Conservation (phyloP, 164 flowering plant genomes). For the Euptelea pleiosperma region DNA sequence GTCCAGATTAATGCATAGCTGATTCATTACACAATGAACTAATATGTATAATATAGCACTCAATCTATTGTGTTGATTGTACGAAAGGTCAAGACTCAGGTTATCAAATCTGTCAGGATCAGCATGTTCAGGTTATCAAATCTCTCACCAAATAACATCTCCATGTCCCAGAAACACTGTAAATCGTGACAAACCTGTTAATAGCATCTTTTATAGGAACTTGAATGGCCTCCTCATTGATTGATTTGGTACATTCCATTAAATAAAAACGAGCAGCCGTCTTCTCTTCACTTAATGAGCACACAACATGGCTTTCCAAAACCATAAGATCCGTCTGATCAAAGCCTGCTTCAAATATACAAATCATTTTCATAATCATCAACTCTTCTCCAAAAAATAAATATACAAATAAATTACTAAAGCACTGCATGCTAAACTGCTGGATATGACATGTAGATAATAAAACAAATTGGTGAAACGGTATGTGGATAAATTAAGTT, state of each 20-base stretch:
- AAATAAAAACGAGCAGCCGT: conserved; percentile 57
- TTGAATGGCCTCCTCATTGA: conserved; percentile 19
- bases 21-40: too few species aligned
- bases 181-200: conserved; percentile 44
- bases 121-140: too few species aligned
- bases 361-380: conserved; percentile 11
- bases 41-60: too few species aligned
- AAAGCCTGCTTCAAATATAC: conserved; percentile 48
- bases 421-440: background rate
- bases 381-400: conserved; percentile 1
- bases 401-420: background rate
- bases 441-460: too few species aligned
- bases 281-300: conserved; percentile 64
- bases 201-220: conserved; percentile 55
- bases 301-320: conserved; percentile 53
- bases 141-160: too few species aligned
- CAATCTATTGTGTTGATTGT: too few species aligned
- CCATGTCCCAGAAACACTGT: background rate
- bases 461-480: too few species aligned
- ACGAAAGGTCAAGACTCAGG: too few species aligned
- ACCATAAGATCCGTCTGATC: conserved; percentile 37
- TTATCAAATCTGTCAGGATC: too few species aligned
- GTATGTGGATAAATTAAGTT: too few species aligned
- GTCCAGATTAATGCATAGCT: too few species aligned
- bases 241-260: conserved; percentile 44